phyloP scores from a whole-genome alignment of 495 filamentous ascomycete genomes.

The Neurospora pannonica region DNA sequence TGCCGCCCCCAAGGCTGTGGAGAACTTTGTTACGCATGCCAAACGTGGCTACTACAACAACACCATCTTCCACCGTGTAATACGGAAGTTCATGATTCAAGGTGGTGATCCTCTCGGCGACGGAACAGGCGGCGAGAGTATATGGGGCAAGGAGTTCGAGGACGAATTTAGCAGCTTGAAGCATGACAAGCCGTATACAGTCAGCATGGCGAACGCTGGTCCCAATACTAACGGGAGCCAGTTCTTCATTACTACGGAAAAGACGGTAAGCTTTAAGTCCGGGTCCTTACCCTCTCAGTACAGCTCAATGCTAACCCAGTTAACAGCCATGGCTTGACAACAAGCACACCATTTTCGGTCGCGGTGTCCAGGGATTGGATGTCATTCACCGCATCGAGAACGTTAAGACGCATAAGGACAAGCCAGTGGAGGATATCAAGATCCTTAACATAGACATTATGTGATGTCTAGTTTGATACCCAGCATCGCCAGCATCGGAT shows the following conservation, averaged over 20 bases:
- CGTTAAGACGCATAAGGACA: constrained; percentile 83
- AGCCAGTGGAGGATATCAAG: constrained; percentile 94
- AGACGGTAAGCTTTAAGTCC: constrained; percentile 48
- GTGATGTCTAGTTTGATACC: background rate
- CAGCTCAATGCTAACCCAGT: constrained; percentile 1
- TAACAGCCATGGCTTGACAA: constrained; percentile 78
- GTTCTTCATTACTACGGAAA: constrained; percentile 98
- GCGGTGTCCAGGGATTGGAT: constrained; percentile 81
- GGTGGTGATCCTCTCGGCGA: constrained; percentile 91
- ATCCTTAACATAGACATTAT: constrained; percentile 73
- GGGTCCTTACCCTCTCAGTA: background rate
- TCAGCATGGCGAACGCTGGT: constrained; percentile 96
- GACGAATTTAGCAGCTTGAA: constrained; percentile 88
- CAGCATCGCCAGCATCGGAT: background rate
- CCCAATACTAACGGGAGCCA: constrained; percentile 73
- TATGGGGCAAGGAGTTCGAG: constrained; percentile 93
- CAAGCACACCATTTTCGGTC: constrained; percentile 93
- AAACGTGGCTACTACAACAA: constrained; percentile 90
- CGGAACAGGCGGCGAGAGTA: constrained; percentile 90
- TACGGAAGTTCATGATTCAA: constrained; percentile 97
- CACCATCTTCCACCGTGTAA: constrained; percentile 94
- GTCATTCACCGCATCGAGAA: constrained; percentile 98
- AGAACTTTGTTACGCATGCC: constrained; percentile 94
- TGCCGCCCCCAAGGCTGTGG: constrained; percentile 89
- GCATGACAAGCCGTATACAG: constrained; percentile 92